Evolutionary conservation across 2,329 filamentous ascomycete species (phyloP).

Genomic region (Samsoniella hepiali): DNA sequence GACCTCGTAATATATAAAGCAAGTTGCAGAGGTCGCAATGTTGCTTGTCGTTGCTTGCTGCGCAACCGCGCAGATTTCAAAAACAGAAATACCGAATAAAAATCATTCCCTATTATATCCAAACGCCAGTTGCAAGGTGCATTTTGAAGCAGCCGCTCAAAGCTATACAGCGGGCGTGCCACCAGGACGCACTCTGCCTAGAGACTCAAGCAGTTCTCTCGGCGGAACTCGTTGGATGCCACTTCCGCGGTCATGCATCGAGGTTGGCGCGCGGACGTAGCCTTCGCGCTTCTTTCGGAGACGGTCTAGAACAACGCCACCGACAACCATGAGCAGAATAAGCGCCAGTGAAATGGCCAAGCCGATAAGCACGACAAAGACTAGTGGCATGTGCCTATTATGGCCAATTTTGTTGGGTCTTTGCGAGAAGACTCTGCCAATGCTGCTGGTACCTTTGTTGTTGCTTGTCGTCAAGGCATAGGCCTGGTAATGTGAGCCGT

Average conservation of each 20-base stretch:
- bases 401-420: conserved; percentile 66
- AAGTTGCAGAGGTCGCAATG: conserved; percentile 6
- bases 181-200: conserved; percentile 47
- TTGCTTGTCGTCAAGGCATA: conserved; percentile 74
- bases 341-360: conserved; percentile 74
- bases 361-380: conserved; percentile 76
- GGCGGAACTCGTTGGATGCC: conserved; percentile 60
- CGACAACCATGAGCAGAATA: conserved; percentile 73
- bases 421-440: conserved; percentile 81
- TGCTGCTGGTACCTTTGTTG: conserved; percentile 64
- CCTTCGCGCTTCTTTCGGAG: conserved; percentile 74
- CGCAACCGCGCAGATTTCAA: neutral
- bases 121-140: conserved; percentile 36
- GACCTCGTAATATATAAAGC: conserved; percentile 16
- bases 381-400: conserved; percentile 61
- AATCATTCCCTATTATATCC: conserved; percentile 31
- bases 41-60: conserved; percentile 6
- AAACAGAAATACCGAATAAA: conserved; percentile 7
- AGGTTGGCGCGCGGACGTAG: conserved; percentile 72
- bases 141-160: conserved; percentile 27
- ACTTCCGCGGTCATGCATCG: conserved; percentile 57
- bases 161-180: conserved; percentile 52
- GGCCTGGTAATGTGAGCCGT: conserved; percentile 74
- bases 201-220: conserved; percentile 54
- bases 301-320: conserved; percentile 72